phyloP scores from a whole-genome alignment of 2,329 filamentous ascomycete species.

The Claviceps sp. region DNA sequence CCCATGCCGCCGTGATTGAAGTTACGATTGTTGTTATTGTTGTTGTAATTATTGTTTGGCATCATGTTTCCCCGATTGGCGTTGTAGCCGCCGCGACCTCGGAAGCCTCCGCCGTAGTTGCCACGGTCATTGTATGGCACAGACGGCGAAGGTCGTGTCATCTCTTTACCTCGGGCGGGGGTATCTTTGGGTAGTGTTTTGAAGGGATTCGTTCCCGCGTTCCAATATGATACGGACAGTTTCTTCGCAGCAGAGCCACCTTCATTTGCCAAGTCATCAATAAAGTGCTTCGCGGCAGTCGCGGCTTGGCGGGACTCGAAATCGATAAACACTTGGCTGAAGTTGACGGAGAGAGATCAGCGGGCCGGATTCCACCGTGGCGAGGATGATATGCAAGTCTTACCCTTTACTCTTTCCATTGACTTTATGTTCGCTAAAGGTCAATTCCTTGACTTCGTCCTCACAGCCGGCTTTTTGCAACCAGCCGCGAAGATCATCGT shows the following conservation, averaged over 20 bases:
- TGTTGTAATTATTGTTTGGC: slow-evolving; percentile 16
- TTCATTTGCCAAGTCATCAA: slow-evolving; percentile 50
- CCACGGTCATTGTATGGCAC: slow-evolving; percentile 33
- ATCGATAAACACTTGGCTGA: slow-evolving; percentile 67
- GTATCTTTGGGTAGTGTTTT: slow-evolving; percentile 82
- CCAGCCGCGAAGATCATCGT: slow-evolving; percentile 89
- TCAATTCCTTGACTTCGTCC: slow-evolving; percentile 77
- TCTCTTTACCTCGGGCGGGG: slow-evolving; percentile 47
- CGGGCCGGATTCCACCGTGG: neutral
- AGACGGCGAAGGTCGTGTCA: slow-evolving; percentile 38
- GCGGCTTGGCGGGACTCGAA: slow-evolving; percentile 74
- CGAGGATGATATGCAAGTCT: slow-evolving; percentile 13
- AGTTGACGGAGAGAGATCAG: neutral
- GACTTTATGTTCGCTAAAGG: slow-evolving; percentile 96
- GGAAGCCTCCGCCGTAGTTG: slow-evolving; percentile 35
- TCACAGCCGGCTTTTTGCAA: slow-evolving; percentile 67
- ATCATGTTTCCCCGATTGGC: slow-evolving; percentile 34
- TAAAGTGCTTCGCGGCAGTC: slow-evolving; percentile 68
- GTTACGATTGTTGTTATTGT: slow-evolving; percentile 31
- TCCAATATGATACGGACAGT: slow-evolving; percentile 60
- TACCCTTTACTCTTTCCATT: slow-evolving; percentile 99
- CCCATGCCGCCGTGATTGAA: slow-evolving; percentile 31
- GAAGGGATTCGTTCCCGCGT: slow-evolving; percentile 72
- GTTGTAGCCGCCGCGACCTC: slow-evolving; percentile 36
- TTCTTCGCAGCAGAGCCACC: slow-evolving; percentile 49